Base-by-base conservation (phyloP, 164 flowering plant genomes). In the Aristolochia fimbriata region DNA sequence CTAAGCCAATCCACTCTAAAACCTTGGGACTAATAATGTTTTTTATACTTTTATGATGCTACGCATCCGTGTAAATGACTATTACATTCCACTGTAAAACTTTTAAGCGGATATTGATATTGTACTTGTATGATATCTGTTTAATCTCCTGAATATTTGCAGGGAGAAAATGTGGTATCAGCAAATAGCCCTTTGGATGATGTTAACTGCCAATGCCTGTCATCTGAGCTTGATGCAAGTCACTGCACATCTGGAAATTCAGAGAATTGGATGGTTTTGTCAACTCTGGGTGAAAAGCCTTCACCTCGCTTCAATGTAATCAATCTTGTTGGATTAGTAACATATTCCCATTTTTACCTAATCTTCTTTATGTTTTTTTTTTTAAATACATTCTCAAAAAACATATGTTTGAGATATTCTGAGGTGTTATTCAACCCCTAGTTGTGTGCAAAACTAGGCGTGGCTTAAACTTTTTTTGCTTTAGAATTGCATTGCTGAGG, bases 251-350 rank as follows among this genome's bases (percentile, higher is more conserved):
- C 82, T 11, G 93, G 79, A 55, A 80, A 71, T 73, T 79, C 83
- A 15, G 95, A 85, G 75, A 87, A 81, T 63, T 94, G 99, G 99
- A 83, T 79, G 88, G 80, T 77, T 51, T 69, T 88, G 73, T 84
- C 95, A 17, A 81, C 82, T 71, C 50, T 79, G n/a, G 99, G 97
- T 70, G 93, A 85, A 16, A 86, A 77, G 68, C 99, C 99, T 62
- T 45, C 77, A 16, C 87, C 97, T 60, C 89, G 99, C 10, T 86
- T 74, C 67, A 85, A 88, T 83, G 99, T 93, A 73, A 60, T 62
- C 43, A 37, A 10, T 37, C 43, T 37, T 37, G 43, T 37, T 37
- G 12, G 43, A 37, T 37, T 7, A 37, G 9, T 37, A 37, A 37
- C 43, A 6, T 37, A 37, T 37, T 37, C n/a, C n/a, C 31, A 30